A percentile compares a stretch with the other conserved stretches of the same genome.
Conservation (phyloP, 441 rosid species). For the Syzygium syzygioides region DNA sequence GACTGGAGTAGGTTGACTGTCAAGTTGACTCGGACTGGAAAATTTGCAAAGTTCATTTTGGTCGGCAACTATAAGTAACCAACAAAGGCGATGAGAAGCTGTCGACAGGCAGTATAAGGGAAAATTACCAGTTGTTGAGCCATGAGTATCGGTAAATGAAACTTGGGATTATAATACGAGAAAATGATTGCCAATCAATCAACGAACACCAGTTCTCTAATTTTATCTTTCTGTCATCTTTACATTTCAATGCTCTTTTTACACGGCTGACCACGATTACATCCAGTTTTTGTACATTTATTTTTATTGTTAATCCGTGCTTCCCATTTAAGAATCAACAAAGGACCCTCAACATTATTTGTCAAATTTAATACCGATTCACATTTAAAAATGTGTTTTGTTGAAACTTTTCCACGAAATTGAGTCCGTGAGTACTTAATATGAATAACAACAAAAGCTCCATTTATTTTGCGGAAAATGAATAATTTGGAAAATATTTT, state of each 20-base stretch:
- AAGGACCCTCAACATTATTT: not conserved
- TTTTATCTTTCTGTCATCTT: not conserved
- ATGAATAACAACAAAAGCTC: too few species aligned
- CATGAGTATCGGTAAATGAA: not conserved
- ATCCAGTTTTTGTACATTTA: not conserved
- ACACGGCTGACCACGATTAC: not conserved
- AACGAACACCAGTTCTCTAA: fast-evolving
- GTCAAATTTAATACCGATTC: not conserved
- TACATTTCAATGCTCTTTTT: not conserved
- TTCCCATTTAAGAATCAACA: not conserved
- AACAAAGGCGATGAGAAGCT: not conserved
- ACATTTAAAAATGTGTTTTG: not conserved
- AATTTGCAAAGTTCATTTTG: not conserved
- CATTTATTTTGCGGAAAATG: too few species aligned
- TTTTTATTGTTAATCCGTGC: not conserved
- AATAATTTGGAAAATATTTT: too few species aligned
- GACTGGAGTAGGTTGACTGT: not conserved
- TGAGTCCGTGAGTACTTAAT: too few species aligned
- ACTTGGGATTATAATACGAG: not conserved
- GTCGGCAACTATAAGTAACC: not conserved
- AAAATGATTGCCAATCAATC: not conserved
- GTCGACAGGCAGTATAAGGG: not conserved
- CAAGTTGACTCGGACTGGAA: fast-evolving
- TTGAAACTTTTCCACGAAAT: not conserved
- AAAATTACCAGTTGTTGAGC: not conserved